Base-by-base conservation (phyloP, 768 basidiomycete genomes). In the Naganishia vaughanmartiniae region DNA sequence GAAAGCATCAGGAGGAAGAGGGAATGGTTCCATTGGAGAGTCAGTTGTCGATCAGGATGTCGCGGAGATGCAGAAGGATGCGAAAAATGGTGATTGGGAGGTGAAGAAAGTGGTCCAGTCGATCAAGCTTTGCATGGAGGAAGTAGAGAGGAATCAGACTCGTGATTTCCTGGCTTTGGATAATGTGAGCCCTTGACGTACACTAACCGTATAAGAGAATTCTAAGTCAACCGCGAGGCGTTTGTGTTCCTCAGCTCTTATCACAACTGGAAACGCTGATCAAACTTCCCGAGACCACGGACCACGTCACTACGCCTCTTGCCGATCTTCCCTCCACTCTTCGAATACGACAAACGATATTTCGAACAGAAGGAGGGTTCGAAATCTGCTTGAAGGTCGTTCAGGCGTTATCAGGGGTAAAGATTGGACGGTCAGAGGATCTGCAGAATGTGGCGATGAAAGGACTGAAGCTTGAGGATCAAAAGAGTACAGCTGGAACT, bases 261-360 rank as follows among this genome's bases (percentile, higher is more conserved):
- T 63, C 60, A 2, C 60, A 45, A 15, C 60, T 63, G 2, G 39
- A 45, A 28, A 42, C 39, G 2, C 60, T 63, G 60, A 45, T 63
- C 21, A 42, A 15, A 1, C 60, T 63, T 63, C 60, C 60, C 15
- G 24, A 36, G 30, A 26, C 60, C 4, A 34, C 24, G 17, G 60
- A 28, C 26, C 60, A 63, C 26, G 60, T 42, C 60, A 63, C 60
- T 3, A 63, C 60, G 42, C 60, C 60, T 26, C 24, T 45, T 45
- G 39, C 60, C n/a, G 60, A 42, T 34, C 46, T 63, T 46, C 24
- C 60, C n/a, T 42, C 36, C 17, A 63, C 24, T 45, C 60, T 63
- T 46, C 60, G 60, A 12, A 63, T 63, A 7, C 60, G 60, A 24
- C 60, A 63, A 63, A 63, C 60, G 19, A 63, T 63, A 12, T 63